These are phyloP conservation scores for Stagonosporopsis cucurbitacearum DNA, from an alignment of 2,329 filamentous ascomycete species.

Conservation along the genomic window DNA sequence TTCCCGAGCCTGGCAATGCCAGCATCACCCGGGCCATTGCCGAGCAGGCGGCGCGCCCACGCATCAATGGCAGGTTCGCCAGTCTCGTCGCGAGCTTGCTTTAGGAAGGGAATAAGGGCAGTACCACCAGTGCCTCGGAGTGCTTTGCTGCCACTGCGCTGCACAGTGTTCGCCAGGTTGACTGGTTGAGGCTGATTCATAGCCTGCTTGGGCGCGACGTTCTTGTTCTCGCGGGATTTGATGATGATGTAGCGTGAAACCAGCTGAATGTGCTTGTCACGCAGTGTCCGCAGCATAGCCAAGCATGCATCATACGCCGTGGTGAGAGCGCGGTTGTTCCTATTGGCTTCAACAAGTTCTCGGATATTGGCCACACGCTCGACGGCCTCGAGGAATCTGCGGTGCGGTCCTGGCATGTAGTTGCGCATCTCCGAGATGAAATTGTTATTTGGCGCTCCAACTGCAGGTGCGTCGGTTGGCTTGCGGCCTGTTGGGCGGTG, in stretches of 20 bases:
- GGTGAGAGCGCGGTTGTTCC: conserved; percentile 68
- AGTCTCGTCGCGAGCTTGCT: conserved; percentile 95
- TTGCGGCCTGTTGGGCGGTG: conserved; percentile 87
- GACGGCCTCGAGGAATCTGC: conserved; percentile 85
- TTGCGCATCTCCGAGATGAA: conserved; percentile 97
- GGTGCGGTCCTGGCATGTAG: conserved; percentile 95
- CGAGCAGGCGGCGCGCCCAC: conserved; percentile 66
- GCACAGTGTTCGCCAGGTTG: conserved; percentile 64
- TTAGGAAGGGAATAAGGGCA: conserved; percentile 91
- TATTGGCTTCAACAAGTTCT: conserved; percentile 73
- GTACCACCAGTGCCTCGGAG: conserved; percentile 93
- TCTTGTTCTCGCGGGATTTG: conserved; percentile 77
- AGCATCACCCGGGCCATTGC: conserved; percentile 55
- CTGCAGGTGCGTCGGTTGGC: conserved; percentile 40
- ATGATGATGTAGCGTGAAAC: conserved; percentile 95
- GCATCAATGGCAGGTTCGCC: conserved; percentile 83
- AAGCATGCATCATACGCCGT: conserved; percentile 92
- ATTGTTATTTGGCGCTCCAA: conserved; percentile 70
- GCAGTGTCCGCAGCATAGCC: conserved; percentile 76
- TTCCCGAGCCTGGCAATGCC: conserved; percentile 58
- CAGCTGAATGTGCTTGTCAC: conserved; percentile 95
- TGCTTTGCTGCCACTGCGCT: conserved; percentile 57
- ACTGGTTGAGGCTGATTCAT: conserved; percentile 43
- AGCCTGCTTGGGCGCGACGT: conserved; percentile 63
- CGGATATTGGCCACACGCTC: conserved; percentile 84